A percentile compares a stretch with the other conserved stretches of the same genome.
Conservation (phyloP, 176 grass and related monocot species). For the Zoysia pacifica region DNA sequence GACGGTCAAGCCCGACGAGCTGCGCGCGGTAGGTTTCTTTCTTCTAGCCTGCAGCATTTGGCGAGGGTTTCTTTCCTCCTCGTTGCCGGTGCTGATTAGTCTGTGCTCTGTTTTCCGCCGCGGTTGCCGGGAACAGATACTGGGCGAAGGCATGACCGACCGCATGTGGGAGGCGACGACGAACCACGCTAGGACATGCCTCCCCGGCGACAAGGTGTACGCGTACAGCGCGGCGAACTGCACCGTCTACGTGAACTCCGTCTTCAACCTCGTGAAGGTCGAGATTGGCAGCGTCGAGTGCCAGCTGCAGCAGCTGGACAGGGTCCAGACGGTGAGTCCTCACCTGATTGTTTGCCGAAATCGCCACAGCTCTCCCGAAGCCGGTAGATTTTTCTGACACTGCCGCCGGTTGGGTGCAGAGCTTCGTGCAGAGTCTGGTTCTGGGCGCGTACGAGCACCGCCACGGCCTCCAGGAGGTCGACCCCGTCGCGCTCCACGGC, state of each 20-base stretch:
- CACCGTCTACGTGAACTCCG: not conserved
- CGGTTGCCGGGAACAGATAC: constrained; percentile 30
- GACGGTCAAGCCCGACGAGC: constrained; percentile 4
- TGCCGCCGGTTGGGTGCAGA: not conserved
- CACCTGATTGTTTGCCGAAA: no score
- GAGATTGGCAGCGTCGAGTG: not conserved
- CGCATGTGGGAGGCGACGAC: constrained; percentile 52
- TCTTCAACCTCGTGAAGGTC: constrained; percentile 10
- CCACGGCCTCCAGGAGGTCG: not conserved
- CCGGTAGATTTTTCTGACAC: no score
- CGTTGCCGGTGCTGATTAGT: not conserved
- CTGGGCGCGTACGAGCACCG: not conserved
- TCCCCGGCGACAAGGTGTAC: no score
- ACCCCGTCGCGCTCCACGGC: no score
- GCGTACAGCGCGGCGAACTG: no score
- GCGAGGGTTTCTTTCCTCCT: no score
- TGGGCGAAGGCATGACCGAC: constrained; percentile 70
- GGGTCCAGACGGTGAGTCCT: constrained; percentile 5
- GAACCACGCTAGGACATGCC: constrained; percentile 35
- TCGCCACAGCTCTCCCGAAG: no score
- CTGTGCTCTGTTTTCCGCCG: not conserved
- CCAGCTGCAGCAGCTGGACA: constrained; percentile 25
- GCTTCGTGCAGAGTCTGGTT: not conserved
- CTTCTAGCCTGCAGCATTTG: no score
- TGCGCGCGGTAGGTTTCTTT: constrained; percentile 49